Conservation (phyloP, 73 alveolate species). For the Paramecium bursaria region DNA sequence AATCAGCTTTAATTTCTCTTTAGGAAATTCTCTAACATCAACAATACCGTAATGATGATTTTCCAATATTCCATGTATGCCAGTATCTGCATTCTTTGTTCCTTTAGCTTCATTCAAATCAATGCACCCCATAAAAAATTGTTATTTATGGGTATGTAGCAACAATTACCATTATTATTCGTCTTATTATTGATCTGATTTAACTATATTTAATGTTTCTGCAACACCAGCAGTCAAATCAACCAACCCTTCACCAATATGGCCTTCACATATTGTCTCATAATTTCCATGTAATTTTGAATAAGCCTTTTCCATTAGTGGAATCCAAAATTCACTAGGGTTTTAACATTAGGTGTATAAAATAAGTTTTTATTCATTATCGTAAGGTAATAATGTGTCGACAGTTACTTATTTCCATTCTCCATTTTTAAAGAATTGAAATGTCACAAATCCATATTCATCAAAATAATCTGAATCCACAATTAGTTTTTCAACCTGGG, state of each 20-base stretch:
- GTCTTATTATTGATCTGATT: no score
- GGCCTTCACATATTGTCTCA: constrained; percentile 93
- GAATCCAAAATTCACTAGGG: constrained; percentile 99
- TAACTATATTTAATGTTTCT: no score
- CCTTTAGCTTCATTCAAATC: constrained; percentile 92
- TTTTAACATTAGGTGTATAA: constrained; percentile 91
- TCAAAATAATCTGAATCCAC: constrained; percentile 79
- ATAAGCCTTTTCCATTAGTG: constrained; percentile 98
- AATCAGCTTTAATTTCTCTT: constrained; percentile 86
- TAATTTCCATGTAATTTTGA: constrained; percentile 96
- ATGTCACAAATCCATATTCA: constrained; percentile 95
- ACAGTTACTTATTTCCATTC: constrained; percentile 97
- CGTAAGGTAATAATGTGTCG: constrained; percentile 96
- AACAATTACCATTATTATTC: constrained; percentile 92
- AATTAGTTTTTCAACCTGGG: constrained; percentile 76
- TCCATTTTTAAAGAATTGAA: constrained; percentile 97
- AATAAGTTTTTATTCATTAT: constrained; percentile 87
- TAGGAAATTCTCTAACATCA: constrained; percentile 93
- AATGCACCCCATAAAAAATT: constrained; percentile 96
- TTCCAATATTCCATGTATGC: constrained; percentile 93
- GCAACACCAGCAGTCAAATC: constrained; percentile 98
- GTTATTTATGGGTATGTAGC: constrained; percentile 82
- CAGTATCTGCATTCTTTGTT: constrained; percentile 97
- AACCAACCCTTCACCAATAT: constrained; percentile 95
- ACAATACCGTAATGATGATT: constrained; percentile 95